These are phyloP conservation scores for Botrytis tulipae DNA, from an alignment of 2,329 filamentous ascomycete genomes.

Conservation along the genomic window DNA sequence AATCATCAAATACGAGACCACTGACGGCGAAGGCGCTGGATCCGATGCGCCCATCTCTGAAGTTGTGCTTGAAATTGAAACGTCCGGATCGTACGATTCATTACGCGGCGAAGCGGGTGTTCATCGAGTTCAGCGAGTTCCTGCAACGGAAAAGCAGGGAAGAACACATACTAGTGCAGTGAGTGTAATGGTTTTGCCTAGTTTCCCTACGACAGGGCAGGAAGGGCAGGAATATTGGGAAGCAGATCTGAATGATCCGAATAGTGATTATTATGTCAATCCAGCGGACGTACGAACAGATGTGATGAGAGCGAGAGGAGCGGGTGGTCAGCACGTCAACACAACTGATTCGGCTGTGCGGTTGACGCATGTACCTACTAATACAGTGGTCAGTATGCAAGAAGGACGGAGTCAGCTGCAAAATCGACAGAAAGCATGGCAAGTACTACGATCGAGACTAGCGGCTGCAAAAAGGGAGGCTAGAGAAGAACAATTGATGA, in stretches of 20 bases:
- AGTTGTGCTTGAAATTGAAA: slow-evolving; percentile 80
- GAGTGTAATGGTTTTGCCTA: slow-evolving; percentile 87
- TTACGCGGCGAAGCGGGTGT: slow-evolving; percentile 90
- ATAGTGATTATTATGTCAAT: slow-evolving; percentile 88
- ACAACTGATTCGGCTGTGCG: slow-evolving; percentile 96
- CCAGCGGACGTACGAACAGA: slow-evolving; percentile 79
- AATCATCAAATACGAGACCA: slow-evolving; percentile 76
- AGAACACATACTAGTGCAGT: slow-evolving; percentile 92
- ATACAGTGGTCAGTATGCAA: slow-evolving; percentile 86
- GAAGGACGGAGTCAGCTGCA: slow-evolving; percentile 86
- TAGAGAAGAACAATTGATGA: slow-evolving; percentile 75
- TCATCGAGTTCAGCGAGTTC: slow-evolving; percentile 90
- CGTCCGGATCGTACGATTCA: slow-evolving; percentile 73
- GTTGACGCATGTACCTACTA: slow-evolving; percentile 85
- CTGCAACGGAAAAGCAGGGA: slow-evolving; percentile 85
- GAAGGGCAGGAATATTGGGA: slow-evolving; percentile 51
- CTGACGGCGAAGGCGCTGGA: slow-evolving; percentile 59
- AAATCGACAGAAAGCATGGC: slow-evolving; percentile 87
- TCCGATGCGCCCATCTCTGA: slow-evolving; percentile 74
- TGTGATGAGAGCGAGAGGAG: slow-evolving; percentile 87
- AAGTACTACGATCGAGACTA: slow-evolving; percentile 74
- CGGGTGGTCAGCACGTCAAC: slow-evolving; percentile 97
- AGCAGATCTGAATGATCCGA: slow-evolving; percentile 73
- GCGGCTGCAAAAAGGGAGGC: slow-evolving; percentile 78
- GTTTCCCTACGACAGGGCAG: slow-evolving; percentile 60